A percentile compares a stretch with the other conserved stretches of the same genome.
Evolutionary conservation across 768 basidiomycete species (phyloP).

Genomic region (Trametes gibbosa): DNA sequence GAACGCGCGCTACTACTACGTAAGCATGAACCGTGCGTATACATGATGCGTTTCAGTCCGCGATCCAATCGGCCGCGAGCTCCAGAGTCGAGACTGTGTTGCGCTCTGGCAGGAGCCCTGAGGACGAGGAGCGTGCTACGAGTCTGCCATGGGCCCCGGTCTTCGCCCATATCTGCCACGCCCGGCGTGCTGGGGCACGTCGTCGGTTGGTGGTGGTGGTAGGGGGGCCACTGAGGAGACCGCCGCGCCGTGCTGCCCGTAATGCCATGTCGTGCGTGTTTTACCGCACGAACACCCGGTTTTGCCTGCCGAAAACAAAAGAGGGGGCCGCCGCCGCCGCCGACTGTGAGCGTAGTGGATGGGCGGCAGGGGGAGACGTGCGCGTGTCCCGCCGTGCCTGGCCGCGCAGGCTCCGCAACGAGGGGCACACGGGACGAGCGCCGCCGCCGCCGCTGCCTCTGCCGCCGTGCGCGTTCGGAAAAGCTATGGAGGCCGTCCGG

Average conservation of each 20-base stretch:
- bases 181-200: too few species aligned
- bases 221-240: too few species aligned
- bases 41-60: conserved; percentile 10
- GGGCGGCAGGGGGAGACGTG: conserved; percentile 3
- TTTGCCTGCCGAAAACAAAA: neutral
- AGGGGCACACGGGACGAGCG: neutral
- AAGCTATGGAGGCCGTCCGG: neutral
- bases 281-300: too few species aligned
- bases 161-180: too few species aligned
- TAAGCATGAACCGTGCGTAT: neutral
- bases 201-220: too few species aligned
- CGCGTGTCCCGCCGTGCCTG: neutral
- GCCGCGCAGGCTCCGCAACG: neutral
- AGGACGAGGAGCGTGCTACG: neutral
- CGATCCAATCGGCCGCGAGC: neutral
- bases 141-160: neutral
- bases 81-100: too few species aligned
- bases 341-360: conserved; percentile 5
- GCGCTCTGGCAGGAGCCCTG: neutral
- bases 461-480: neutral
- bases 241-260: too few species aligned
- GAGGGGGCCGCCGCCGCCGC: conserved; percentile 5
- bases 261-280: too few species aligned
- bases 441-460: too few species aligned
- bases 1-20: too few species aligned